Evolutionary conservation across 176 grass and related monocot genomes (phyloP), one percentile per base, ranked within the genome.

Genomic region (Leersia perrieri): DNA sequence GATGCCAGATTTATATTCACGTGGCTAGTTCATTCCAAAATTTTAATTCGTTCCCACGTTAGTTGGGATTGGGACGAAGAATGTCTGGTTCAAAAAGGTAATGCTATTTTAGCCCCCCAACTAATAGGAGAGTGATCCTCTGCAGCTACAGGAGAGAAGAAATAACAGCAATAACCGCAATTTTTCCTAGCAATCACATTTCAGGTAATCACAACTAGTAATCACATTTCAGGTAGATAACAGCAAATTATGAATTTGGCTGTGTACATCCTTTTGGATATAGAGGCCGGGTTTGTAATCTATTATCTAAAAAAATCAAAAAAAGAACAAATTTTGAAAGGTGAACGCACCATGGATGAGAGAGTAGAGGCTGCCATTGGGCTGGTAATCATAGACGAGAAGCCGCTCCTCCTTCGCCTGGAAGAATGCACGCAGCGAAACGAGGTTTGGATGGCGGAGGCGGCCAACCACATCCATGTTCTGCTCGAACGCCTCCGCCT

Each of bases 351-450:
- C 90, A 72, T 99, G 89, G 72, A 91, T 66, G 42, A 99, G 89
- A 35, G 97, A 92, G 85, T 89, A 58, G 36, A 99, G 91, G 64
- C 93, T 99, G 65, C 91, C 93, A 77, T 99, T 99, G 63, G 93
- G 90, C 80, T 95, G 90, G 89, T 96, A 95, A 84, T 99, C 97
- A 72, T 93, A 99, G 49, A 99, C 97, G 22, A 99, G 93, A 68
- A 99, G 75, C 22, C 93, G 84, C 88, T 99, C 97, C 76, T 99
- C 93, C 82, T 99, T 99, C 1, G 97, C 93, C 80, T 99, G 97
- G 75, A 99, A 99, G 78, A 91, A 99, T 0, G 97, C 91, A 13
- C 90, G 84, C 32, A 99, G 82, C 0, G 92, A 82, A 34, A 99
- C 97, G 44, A 99, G 79, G 80, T 99, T 99, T 0, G 92, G 92